Evolutionary conservation across 2,329 filamentous ascomycete species (phyloP).

Genomic region (Xylaria arbuscula): DNA sequence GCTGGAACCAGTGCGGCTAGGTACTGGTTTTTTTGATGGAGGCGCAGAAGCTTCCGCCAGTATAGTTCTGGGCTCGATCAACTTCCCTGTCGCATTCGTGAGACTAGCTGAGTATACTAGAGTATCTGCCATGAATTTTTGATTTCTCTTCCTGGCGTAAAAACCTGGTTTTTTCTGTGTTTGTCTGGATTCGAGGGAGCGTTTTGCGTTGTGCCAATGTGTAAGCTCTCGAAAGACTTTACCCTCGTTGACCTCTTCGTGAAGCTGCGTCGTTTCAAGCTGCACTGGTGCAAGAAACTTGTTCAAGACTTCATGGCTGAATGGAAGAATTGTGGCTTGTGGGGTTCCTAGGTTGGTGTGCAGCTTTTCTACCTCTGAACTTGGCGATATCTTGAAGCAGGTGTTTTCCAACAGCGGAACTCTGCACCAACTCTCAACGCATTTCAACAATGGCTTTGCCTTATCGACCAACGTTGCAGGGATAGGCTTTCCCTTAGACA

Average conservation of each 20-base stretch:
- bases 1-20: conserved; percentile 4
- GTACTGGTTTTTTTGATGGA: conserved; percentile 23
- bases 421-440: conserved; percentile 29
- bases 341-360: not conserved
- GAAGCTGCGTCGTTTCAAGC: conserved; percentile 48
- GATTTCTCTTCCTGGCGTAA: conserved; percentile 61
- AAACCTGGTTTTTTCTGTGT: conserved; percentile 44
- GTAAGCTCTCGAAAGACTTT: conserved; percentile 60
- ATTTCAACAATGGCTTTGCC: conserved; percentile 30
- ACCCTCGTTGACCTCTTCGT: conserved; percentile 43
- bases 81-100: conserved; percentile 71
- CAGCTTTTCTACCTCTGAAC: conserved; percentile 6
- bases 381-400: conserved; percentile 16
- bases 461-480: conserved; percentile 38
- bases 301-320: conserved; percentile 60
- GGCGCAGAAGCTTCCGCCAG: conserved; percentile 59
- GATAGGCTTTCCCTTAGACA: conserved; percentile 22
- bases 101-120: conserved; percentile 76
- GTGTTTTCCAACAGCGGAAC: conserved; percentile 18
- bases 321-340: conserved; percentile 54
- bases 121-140: conserved; percentile 75
- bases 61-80: conserved; percentile 72
- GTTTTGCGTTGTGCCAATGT: conserved; percentile 73
- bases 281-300: conserved; percentile 57
- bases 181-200: conserved; percentile 57